phyloP scores from a whole-genome alignment of 208 protist genomes.

The Vickermania ingenoplastis region DNA sequence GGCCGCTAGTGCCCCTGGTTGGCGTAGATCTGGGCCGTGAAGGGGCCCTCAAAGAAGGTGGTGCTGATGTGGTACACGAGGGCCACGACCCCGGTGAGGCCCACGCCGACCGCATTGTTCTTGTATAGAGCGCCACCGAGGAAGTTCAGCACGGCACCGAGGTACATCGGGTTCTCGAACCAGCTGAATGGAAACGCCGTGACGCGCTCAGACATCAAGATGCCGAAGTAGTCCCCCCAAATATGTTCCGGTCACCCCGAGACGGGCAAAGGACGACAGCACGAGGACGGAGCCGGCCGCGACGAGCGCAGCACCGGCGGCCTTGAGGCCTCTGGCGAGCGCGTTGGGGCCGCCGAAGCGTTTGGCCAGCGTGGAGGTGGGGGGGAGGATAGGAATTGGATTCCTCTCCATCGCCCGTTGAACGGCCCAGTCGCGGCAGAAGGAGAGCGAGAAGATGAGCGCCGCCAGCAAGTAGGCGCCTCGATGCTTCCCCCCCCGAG shows the following conservation, averaged over 20 bases:
- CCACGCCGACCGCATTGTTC: slow-evolving; percentile 58
- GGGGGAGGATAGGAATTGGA: slow-evolving; percentile 13
- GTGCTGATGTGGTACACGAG: slow-evolving; percentile 82
- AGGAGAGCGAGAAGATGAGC: slow-evolving; percentile 67
- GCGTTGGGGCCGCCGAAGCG: neutral
- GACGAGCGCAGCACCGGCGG: slow-evolving; percentile 29
- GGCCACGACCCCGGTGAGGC: slow-evolving; percentile 57
- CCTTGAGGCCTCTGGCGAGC: slow-evolving; percentile 9
- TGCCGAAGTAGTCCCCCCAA: slow-evolving; percentile 93
- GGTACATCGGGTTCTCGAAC: slow-evolving; percentile 91
- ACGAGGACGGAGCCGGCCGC: slow-evolving; percentile 60
- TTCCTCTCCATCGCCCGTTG: slow-evolving; percentile 38
- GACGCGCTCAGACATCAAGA: slow-evolving; percentile 78
- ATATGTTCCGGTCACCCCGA: slow-evolving; percentile 91
- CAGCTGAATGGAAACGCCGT: slow-evolving; percentile 91
- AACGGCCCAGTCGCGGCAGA: slow-evolving; percentile 68
- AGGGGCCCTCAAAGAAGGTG: slow-evolving; percentile 84
- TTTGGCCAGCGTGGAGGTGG: slow-evolving; percentile 9
- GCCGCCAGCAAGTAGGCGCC: slow-evolving; percentile 84
- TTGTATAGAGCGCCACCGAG: slow-evolving; percentile 55
- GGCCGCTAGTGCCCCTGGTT: no score
- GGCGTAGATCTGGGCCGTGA: slow-evolving; percentile 86
- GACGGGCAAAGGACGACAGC: slow-evolving; percentile 37
- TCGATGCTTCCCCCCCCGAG: slow-evolving; percentile 20
- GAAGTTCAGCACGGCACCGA: slow-evolving; percentile 85